Conservation (phyloP, 2,329 filamentous ascomycete species). For the Alternaria gansuensis region DNA sequence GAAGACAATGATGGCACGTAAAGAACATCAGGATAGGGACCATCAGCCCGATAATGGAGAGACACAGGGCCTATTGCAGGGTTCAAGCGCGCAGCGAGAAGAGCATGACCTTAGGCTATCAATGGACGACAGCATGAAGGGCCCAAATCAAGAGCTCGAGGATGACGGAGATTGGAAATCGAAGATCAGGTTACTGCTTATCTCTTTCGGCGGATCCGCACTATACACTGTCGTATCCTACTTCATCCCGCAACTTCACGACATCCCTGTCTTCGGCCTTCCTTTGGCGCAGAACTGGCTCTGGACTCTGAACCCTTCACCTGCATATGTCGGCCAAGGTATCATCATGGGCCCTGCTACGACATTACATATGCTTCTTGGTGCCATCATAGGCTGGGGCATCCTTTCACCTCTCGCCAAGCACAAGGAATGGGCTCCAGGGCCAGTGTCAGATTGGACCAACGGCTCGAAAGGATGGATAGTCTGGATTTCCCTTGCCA, state of each 20-base stretch:
- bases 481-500: conserved; percentile 92
- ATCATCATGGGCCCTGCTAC: conserved; percentile 98
- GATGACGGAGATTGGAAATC: conserved; percentile 65
- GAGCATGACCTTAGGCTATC: conserved; percentile 35
- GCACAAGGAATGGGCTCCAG: conserved; percentile 85
- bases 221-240: conserved; percentile 80
- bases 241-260: conserved; percentile 84
- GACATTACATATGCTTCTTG: conserved; percentile 93
- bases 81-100: conserved; percentile 30
- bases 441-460: conserved; percentile 86
- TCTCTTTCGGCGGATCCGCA: conserved; percentile 68
- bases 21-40: conserved; percentile 10
- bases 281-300: conserved; percentile 81
- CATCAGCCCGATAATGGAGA: conserved; percentile 34
- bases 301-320: conserved; percentile 94
- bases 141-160: conserved; percentile 38
- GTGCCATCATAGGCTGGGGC: conserved; percentile 89
- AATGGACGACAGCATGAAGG: conserved; percentile 24
- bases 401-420: conserved; percentile 90
- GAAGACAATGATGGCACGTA: conserved; percentile 17
- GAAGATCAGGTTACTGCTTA: conserved; percentile 67
- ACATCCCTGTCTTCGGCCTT: conserved; percentile 85
- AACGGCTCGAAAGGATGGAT: conserved; percentile 97
- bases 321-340: conserved; percentile 96
- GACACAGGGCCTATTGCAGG: conserved; percentile 47